Conservation (phyloP, 306 rosid species). For the Hippophae tibetana region DNA sequence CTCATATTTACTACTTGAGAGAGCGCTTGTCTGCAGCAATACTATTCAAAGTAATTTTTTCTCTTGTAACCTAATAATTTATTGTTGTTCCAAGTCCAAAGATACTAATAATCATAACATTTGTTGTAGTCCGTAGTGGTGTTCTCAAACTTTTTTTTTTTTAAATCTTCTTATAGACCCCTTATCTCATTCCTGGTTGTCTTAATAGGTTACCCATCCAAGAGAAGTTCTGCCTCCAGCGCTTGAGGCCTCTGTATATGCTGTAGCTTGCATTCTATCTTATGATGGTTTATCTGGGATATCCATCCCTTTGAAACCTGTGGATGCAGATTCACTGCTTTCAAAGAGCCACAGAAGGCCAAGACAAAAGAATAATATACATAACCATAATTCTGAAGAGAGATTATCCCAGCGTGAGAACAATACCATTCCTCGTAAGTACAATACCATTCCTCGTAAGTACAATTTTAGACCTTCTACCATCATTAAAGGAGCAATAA, state of each 20-base stretch:
- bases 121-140: slow-evolving; percentile 2
- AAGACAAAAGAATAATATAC: slow-evolving; percentile 5
- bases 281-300: slow-evolving; percentile 55
- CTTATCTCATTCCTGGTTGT: slow-evolving; percentile 15
- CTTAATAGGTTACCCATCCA: slow-evolving; percentile 58
- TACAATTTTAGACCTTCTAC: background rate
- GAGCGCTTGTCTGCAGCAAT: slow-evolving; percentile 72
- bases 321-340: slow-evolving; percentile 33
- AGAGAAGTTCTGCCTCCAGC: slow-evolving; percentile 51
- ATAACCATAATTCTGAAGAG: slow-evolving; percentile 11
- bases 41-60: slow-evolving; percentile 49
- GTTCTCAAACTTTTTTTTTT: background rate
- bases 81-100: background rate
- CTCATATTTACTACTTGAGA: slow-evolving; percentile 85
- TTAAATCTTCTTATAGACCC: background rate
- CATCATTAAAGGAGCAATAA: background rate
- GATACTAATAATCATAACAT: no score
- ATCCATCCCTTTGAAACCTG: slow-evolving; percentile 14
- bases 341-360: background rate
- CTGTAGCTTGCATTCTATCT: slow-evolving; percentile 52
- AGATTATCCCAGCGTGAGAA: slow-evolving; percentile 11
- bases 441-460: background rate
- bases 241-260: slow-evolving; percentile 44
- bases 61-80: background rate
- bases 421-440: background rate